Percentiles rank a stretch among this genome's conserved stretches.
These are phyloP conservation scores for Angomonas ambiguus DNA, from an alignment of 208 protist genomes.

Conservation along the genomic window DNA sequence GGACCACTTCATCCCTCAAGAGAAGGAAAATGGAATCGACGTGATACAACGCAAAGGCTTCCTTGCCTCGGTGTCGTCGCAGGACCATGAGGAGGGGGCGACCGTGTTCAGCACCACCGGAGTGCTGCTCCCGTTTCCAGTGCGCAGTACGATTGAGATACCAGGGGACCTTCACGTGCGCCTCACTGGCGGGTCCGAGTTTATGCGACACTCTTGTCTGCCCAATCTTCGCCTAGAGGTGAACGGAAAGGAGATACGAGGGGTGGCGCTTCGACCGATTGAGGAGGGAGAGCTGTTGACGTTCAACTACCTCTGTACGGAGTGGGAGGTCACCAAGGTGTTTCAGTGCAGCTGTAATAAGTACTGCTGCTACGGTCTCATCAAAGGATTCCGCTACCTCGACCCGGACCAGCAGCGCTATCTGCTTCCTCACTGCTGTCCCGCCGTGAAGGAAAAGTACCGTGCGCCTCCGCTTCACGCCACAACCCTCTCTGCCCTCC, in stretches of 20 bases:
- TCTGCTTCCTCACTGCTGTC: constrained; percentile 56
- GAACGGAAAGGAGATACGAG: constrained; percentile 49
- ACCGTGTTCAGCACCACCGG: constrained; percentile 70
- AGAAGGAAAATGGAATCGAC: constrained; percentile 41
- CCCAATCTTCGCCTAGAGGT: constrained; percentile 83
- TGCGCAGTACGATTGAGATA: constrained; percentile 76
- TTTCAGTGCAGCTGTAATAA: constrained; percentile 79
- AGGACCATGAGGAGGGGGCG: constrained; percentile 30
- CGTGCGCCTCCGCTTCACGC: constrained; percentile 27
- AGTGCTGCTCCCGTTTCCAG: constrained; percentile 65
- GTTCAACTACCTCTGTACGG: constrained; percentile 85
- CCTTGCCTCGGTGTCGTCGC: constrained; percentile 38
- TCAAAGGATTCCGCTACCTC: constrained; percentile 77
- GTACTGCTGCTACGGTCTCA: constrained; percentile 76
- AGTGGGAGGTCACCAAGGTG: constrained; percentile 79
- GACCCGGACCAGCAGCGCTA: constrained; percentile 64
- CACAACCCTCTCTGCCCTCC: constrained; percentile 28
- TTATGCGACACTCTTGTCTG: constrained; percentile 77
- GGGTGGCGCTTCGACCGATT: constrained; percentile 69
- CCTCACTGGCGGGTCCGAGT: constrained; percentile 72
- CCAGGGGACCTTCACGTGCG: constrained; percentile 65
- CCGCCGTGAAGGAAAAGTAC: constrained; percentile 69
- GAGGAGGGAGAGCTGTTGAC: constrained; percentile 66
- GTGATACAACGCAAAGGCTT: constrained; percentile 37
- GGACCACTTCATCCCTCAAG: constrained; percentile 60